Base-by-base conservation (phyloP, 2,329 filamentous ascomycete genomes). In the Cadophora luteo-olivacea region DNA sequence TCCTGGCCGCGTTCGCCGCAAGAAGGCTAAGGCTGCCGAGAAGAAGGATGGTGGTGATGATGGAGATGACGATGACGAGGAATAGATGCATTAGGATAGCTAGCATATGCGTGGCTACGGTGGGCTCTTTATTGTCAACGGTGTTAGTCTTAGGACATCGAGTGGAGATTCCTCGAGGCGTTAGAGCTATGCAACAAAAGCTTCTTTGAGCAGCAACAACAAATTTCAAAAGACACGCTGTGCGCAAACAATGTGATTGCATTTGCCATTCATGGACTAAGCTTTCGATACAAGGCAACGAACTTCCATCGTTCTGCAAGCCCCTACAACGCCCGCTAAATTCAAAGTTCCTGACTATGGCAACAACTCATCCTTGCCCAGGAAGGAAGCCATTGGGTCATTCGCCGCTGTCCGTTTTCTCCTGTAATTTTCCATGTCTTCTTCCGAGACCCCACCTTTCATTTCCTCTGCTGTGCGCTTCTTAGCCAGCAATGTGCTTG, bases 21-120 rank as follows among this genome's bases (percentile, higher is more conserved):
- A 98, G 96, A 99, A 98, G 94, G 93, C 94, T 84, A 95, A 93
- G 88, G 93, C 96, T 78, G 93, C 94, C 72, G 93, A 97, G 86
- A 91, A 91, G 84, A 91, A 89, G 81, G 92, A 90, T 77, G 92
- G 87, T 71, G 92, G 85, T 69, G 95, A 89, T 76, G 94, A 91
- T 78, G 94, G 93, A 80, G 95, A 97, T 82, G 94, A 94, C 81
- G 95, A 97, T 82, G 77, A 78, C 66, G 77, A 79, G 66, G 76
- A 78, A 67, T 84, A 84, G 77, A 83, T 80, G 41, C 63, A 41
- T 22, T 58, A 49, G 45, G 51, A 64, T 64, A 41, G 55, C 65
- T 67, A 32, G 69, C 71, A 74, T 68, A 73, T 71, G 75, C 72
- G 71, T 76, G 76, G 76, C 77, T 78, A 77, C 70, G 68, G 73